These are phyloP conservation scores for Prunus salicina DNA, from an alignment of 306 rosid species.

Conservation along the genomic window DNA sequence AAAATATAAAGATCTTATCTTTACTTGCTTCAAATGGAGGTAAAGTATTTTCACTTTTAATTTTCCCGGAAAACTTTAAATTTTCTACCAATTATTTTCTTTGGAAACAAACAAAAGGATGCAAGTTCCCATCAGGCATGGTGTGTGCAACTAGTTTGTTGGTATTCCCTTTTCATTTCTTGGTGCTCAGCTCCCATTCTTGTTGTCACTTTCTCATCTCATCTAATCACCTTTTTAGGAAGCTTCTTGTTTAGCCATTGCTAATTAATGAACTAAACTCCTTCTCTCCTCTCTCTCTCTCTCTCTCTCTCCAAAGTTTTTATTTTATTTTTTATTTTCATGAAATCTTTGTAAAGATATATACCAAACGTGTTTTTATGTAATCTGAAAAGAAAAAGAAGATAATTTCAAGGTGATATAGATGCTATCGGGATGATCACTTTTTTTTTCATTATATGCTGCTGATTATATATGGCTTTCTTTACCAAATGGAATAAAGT, in stretches of 20 bases:
- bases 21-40: conserved; percentile 67
- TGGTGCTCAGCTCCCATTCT: conserved; percentile 47
- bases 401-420: background rate
- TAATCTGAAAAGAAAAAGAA: background rate
- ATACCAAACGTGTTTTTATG: conserved; percentile 29
- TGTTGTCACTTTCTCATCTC: conserved; percentile 22
- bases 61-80: conserved; percentile 9
- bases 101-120: conserved; percentile 23
- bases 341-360: conserved; percentile 14
- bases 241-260: conserved; percentile 40
- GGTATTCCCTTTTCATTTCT: conserved; percentile 54
- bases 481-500: conserved; percentile 44
- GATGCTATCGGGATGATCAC: conserved; percentile 13
- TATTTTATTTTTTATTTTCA: background rate
- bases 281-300: background rate
- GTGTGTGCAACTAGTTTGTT: conserved; percentile 26
- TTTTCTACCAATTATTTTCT: conserved; percentile 2
- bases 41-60: conserved; percentile 51
- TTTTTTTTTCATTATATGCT: conserved; percentile 8
- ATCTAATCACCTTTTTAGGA: conserved; percentile 6
- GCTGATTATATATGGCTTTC: conserved; percentile 18
- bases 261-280: background rate
- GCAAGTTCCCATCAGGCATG: conserved; percentile 25
- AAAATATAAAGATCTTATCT: conserved; percentile 9
- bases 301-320: background rate